Percentiles rank a stretch among this genome's conserved stretches.
Conservation (phyloP, 805 yeast species). For the Candida silvatica region DNA sequence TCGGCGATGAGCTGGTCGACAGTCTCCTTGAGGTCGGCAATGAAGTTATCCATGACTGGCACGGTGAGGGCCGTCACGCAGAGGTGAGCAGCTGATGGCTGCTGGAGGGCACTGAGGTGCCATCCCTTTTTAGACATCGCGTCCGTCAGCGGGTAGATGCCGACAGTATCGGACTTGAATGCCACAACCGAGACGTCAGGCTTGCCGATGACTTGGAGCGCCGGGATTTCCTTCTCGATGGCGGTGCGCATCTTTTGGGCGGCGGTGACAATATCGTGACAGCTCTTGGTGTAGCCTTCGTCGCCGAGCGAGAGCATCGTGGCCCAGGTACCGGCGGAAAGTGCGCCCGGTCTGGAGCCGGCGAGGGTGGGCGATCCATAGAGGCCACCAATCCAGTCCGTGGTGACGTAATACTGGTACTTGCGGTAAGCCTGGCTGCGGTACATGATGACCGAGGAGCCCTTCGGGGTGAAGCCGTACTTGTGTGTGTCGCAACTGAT, state of each 20-base stretch:
- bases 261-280: constrained; percentile 58
- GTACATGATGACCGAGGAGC: constrained; percentile 89
- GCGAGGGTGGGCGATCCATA: constrained; percentile 96
- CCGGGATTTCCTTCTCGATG: constrained; percentile 39
- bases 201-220: constrained; percentile 70
- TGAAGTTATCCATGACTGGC: constrained; percentile 50
- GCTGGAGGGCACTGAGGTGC: constrained; percentile 84
- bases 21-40: constrained; percentile 37
- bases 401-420: constrained; percentile 74
- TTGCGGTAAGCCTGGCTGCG: constrained; percentile 57
- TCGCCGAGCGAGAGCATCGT: constrained; percentile 77
- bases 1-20: constrained; percentile 31
- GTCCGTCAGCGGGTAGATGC: constrained; percentile 78
- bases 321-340: constrained; percentile 98
- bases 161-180: constrained; percentile 53
- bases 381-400: constrained; percentile 91
- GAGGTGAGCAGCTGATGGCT: constrained; percentile 85
- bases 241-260: constrained; percentile 47
- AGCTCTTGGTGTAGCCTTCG: constrained; percentile 66
- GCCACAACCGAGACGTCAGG: constrained; percentile 80
- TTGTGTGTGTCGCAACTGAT: constrained; percentile 99
- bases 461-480: constrained; percentile 98
- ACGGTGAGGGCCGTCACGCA: constrained; percentile 75
- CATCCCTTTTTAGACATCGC: constrained; percentile 60
- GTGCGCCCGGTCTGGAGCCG: constrained; percentile 95